Evolutionary conservation across 805 yeast species (phyloP), one percentile per base, ranked within the genome.

Genomic region (Ascoidea tarda): DNA sequence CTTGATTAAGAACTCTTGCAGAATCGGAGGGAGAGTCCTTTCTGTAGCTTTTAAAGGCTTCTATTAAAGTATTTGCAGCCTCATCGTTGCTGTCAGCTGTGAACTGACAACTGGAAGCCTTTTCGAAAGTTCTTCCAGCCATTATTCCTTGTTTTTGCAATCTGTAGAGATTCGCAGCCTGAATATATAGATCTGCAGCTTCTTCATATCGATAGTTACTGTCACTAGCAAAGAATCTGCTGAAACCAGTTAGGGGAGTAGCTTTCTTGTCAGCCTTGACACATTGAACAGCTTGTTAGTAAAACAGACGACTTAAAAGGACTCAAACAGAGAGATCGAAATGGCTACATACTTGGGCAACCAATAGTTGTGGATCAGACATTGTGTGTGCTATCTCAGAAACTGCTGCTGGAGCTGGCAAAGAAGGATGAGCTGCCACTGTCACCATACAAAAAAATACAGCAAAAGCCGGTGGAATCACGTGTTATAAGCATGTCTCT

Each of bases 131-230:
- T 57, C 76, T 71, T 8, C 98, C 98, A 0, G 98, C 97, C 51
- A 74, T 70, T 21, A 72, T 68, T 58, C 77, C 76, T 62, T 88
- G 85, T 62, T 86, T 87, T 59, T 79, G 81, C 54, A 93, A 68
- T 56, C 90, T 78, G 71, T 81, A 93, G 33, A 79, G 75, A 62
- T 91, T 93, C n/a, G 95, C 99, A 1, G 99, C 99, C 66, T 90
- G 95, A 28, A 84, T 74, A 63, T 82, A 91, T 33, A 87, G 69
- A 58, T 93, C 99, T 3, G 90, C 83, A 4, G 99, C 98, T 58
- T 93, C 99, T 64, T 93, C 99, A 51, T 72, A 77, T 56, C 87
- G 76, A 56, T 77, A 74, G 3, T 81, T 69, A 42, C 76, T 74
- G 6, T 84, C 74, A 1, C 84, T 76, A 4, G 91, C 84, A 51